Evolutionary conservation across 2,329 filamentous ascomycete species (phyloP).

Genomic region (Xenoacremonium recifei): DNA sequence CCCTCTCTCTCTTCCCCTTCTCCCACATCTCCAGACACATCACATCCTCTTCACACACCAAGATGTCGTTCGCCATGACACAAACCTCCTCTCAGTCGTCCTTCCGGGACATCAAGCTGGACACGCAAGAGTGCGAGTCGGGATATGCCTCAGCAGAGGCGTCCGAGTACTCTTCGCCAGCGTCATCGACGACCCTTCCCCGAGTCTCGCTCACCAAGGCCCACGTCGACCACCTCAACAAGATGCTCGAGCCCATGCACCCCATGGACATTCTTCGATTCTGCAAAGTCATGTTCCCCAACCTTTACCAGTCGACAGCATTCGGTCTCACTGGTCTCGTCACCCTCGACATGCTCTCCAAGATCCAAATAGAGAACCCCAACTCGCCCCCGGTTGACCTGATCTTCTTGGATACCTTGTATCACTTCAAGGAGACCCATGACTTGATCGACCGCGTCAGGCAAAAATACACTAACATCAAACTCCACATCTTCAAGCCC

Average conservation of each 20-base stretch:
- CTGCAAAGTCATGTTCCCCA: slow-evolving; percentile 86
- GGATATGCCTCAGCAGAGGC: slow-evolving; percentile 69
- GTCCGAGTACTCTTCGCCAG: slow-evolving; percentile 38
- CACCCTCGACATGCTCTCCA: slow-evolving; percentile 82
- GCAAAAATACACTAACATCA: slow-evolving; percentile 72
- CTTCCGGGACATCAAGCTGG: slow-evolving; percentile 40
- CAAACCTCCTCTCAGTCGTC: slow-evolving; percentile 40
- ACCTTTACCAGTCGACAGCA: slow-evolving; percentile 82
- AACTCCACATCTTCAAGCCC: slow-evolving; percentile 88
- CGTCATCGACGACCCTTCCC: slow-evolving; percentile 51
- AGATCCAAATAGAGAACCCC: slow-evolving; percentile 64
- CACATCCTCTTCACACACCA: slow-evolving; percentile 29
- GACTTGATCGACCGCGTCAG: slow-evolving; percentile 72
- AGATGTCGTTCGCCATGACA: slow-evolving; percentile 36
- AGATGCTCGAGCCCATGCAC: slow-evolving; percentile 81
- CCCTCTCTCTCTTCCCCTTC: slow-evolving; percentile 7
- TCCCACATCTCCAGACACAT: background rate
- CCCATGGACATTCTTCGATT: slow-evolving; percentile 90
- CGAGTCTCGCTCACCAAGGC: slow-evolving; percentile 82
- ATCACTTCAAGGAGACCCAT: slow-evolving; percentile 79
- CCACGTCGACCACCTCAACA: slow-evolving; percentile 88
- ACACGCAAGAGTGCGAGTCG: slow-evolving; percentile 62
- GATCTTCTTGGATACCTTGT: slow-evolving; percentile 81
- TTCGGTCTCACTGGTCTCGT: slow-evolving; percentile 80
- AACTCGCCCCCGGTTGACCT: slow-evolving; percentile 60